A percentile compares a stretch with the other conserved stretches of the same genome.
Evolutionary conservation across 1,284 basidiomycete genomes (phyloP).

Genomic region (Neolentinus lepideus): DNA sequence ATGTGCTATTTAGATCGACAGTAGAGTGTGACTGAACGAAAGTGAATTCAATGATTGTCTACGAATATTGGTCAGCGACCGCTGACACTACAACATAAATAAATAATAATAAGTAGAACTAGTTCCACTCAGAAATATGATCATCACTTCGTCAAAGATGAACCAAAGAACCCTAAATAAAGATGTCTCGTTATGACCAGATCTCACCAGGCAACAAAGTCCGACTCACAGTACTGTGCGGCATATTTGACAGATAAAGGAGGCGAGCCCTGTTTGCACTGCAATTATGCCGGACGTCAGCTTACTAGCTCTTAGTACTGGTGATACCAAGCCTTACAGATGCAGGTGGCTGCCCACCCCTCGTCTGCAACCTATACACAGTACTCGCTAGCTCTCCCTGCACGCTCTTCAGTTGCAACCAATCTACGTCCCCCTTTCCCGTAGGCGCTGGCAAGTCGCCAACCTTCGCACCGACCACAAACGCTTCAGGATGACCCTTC

Average conservation of each 20-base stretch:
- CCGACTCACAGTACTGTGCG: slow-evolving; percentile 22
- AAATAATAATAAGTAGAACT: too few relatives aligned
- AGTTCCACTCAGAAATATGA: background rate
- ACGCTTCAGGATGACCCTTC: slow-evolving; percentile 36
- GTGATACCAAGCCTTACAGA: slow-evolving; percentile 25
- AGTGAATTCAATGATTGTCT: too few relatives aligned
- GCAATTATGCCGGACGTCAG: background rate
- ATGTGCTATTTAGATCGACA: too few relatives aligned
- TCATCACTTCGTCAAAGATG: background rate
- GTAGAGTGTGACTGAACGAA: too few relatives aligned
- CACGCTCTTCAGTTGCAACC: slow-evolving; percentile 42
- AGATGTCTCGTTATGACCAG: background rate
- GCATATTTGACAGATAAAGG: slow-evolving; percentile 23
- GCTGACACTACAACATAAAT: too few relatives aligned
- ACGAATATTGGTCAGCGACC: too few relatives aligned
- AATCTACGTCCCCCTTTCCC: slow-evolving; percentile 42
- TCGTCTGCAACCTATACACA: slow-evolving; percentile 51
- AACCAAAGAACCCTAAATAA: slow-evolving; percentile 1
- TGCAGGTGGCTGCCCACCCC: slow-evolving; percentile 56
- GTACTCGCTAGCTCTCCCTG: slow-evolving; percentile 42
- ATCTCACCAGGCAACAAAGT: too few relatives aligned
- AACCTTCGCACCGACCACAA: slow-evolving; percentile 37
- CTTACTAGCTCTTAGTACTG: background rate
- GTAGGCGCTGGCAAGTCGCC: slow-evolving; percentile 37
- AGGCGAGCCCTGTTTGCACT: slow-evolving; percentile 17